Base-by-base conservation (phyloP, 1,139 yeast genomes). In the Sugiyamaella sp. region DNA sequence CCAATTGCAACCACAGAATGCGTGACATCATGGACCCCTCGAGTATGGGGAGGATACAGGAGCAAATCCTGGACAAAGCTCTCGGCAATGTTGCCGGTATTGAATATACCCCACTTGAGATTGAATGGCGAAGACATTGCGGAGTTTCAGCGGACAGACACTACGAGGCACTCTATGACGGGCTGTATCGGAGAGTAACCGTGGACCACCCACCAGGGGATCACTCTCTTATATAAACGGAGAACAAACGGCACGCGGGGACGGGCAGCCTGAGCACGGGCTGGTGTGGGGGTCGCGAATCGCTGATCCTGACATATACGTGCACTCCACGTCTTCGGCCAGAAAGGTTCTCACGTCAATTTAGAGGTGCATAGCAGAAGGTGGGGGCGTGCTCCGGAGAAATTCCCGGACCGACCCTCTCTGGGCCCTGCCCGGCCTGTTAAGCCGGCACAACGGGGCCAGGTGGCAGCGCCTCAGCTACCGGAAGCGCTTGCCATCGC, bases 1-100 rank as follows among this genome's bases (percentile, higher is more conserved):
- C 65, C 71, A 12, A 66, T 66, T 1, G 71, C 71, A 10, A 58
- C 65, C 35, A 66, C 55, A 40, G 59, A 51, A 51, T 67, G 71
- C n/a, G 46, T 43, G 20, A 68, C 65, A 44, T 63, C 66, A 5
- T 57, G 46, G 12, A 54, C 52, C 12, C 48, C 48, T 35, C 48
- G 32, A 14, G 48, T 21, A 17, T 21, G 27, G 24, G 57, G 45
- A 5, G 66, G 63, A 37, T 63, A 63, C 29, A 59, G 45, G 38
- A 64, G 56, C 35, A 67, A 58, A 43, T 67, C 71, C 20, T 44
- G 45, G 35, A 60, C 61, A 49, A 67, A 65, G 17, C 52, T 43
- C 42, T 55, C 53, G 25, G 67, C 61, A 48, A 67, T 67, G 24
- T 53, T 51, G 38, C 66, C 65, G 27, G 66, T 61, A 17, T 63